These are phyloP conservation scores for Yamadazyma paraphyllophila DNA, from an alignment of 805 yeast genomes.

Conservation along the genomic window DNA sequence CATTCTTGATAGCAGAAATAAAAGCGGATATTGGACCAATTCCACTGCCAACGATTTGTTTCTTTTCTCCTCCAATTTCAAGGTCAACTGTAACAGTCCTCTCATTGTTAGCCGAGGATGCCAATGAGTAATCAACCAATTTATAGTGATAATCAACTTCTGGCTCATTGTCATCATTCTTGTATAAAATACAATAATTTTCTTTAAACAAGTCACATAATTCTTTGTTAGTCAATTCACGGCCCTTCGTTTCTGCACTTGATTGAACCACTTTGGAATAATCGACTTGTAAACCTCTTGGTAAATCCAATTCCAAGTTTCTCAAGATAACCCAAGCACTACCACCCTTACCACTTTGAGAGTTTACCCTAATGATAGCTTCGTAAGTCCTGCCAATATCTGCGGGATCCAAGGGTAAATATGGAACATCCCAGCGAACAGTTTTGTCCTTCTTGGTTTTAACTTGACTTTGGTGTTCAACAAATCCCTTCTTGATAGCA, in stretches of 20 bases:
- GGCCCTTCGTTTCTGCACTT: slow-evolving; percentile 67
- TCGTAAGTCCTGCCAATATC: slow-evolving; percentile 89
- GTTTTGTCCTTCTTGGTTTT: slow-evolving; percentile 32
- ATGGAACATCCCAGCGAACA: slow-evolving; percentile 68
- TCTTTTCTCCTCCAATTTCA: slow-evolving; percentile 41
- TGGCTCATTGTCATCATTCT: slow-evolving; percentile 20
- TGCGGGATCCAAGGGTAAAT: slow-evolving; percentile 79
- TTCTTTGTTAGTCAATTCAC: slow-evolving; percentile 66
- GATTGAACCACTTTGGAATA: slow-evolving; percentile 70
- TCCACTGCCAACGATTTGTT: slow-evolving; percentile 57
- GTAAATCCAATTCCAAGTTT: slow-evolving; percentile 73
- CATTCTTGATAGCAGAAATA: slow-evolving; percentile 54
- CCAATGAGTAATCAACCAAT: slow-evolving; percentile 48
- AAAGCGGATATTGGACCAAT: slow-evolving; percentile 84
- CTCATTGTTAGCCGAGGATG: slow-evolving; percentile 33
- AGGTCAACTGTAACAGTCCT: slow-evolving; percentile 50
- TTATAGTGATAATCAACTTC: slow-evolving; percentile 28
- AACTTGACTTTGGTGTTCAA: slow-evolving; percentile 40
- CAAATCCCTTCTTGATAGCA: slow-evolving; percentile 82
- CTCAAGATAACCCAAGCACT: slow-evolving; percentile 84
- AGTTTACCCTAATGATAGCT: slow-evolving; percentile 86
- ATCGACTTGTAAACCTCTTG: slow-evolving; percentile 75
- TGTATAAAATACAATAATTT: slow-evolving; percentile 49
- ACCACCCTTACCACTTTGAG: slow-evolving; percentile 88
- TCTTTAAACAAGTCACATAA: slow-evolving; percentile 62